Base-by-base conservation (phyloP, 495 filamentous ascomycete species). In the Chlorociboria aeruginascens region DNA sequence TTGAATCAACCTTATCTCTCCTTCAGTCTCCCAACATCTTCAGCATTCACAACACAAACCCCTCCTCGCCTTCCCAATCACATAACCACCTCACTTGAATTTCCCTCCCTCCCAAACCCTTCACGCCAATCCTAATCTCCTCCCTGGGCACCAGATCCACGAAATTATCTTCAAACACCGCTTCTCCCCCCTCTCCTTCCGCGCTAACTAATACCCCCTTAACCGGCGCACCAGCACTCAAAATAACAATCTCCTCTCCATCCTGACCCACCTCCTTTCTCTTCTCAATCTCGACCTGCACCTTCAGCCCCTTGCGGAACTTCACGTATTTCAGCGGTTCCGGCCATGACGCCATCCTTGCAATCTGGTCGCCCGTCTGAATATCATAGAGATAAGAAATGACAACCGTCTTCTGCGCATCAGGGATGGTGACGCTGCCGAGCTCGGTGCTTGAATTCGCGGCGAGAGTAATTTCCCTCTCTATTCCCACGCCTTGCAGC, bases 301-400 rank as follows among this genome's bases (percentile, higher is more conserved):
- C 56, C 6, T 61, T 53, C 7, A 67, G 58, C 7, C 61, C 49
- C 17, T 70, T 61, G 0, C 69, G 67, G 29, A 92, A 72, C 46
- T 80, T 70, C 16, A 88, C 71, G 58, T 86, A 88, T 64, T 89
- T 89, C 53, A 90, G 71, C 12, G 86, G 86, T 50, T 90, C 82
- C 0, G 85, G 85, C 86, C 86, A 90, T 46, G 83, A 79, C 0
- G 76, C 70, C 55, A 83, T 78, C 9, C 77, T 69, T 9, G 78
- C 69, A 6, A 82, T 67, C n/a, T 74, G 38, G 17, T 72, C 46
- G 2, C 68, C 72, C 0, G 44, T 54, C 9, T 64, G 44, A 3
- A 16, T 31, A 28, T 75, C 63, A 11, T 69, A 64, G 32, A 80
- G 39, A 56, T 67, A 55, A 11, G 67, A 66, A n/a, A 64, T 71